A percentile compares a stretch with the other conserved stretches of the same genome.
Conservation (phyloP, 2,329 filamentous ascomycete species). For the Grosmannia penicillata region DNA sequence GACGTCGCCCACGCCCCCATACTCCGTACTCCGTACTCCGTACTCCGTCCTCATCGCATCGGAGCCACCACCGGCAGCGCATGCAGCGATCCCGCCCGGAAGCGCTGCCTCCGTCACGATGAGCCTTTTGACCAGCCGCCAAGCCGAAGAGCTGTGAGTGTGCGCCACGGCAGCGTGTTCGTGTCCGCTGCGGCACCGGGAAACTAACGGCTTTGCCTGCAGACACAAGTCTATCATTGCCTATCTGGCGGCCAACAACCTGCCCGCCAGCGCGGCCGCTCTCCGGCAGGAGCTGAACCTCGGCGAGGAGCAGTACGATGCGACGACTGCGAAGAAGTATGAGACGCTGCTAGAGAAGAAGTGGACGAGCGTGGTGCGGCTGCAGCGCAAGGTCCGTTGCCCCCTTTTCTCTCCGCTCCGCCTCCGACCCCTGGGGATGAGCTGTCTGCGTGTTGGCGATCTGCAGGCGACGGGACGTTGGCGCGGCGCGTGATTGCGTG, state of each 20-base stretch:
- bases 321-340: constrained; percentile 80
- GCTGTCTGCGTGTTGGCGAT: too few species aligned
- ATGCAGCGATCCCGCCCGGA: constrained; percentile 2
- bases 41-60: not conserved
- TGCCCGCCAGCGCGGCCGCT: constrained; percentile 53
- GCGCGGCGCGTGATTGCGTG: too few species aligned
- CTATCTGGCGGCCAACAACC: constrained; percentile 63
- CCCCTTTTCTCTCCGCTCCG: constrained; percentile 5
- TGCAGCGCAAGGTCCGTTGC: constrained; percentile 76
- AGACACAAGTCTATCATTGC: constrained; percentile 91
- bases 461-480: not conserved
- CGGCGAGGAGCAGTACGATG: constrained; percentile 50
- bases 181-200: not conserved
- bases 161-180: not conserved
- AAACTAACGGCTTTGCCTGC: constrained; percentile 9
- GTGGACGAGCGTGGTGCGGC: constrained; percentile 87
- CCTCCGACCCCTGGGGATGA: too few species aligned
- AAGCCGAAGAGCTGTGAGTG: constrained; percentile 79
- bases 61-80: not conserved
- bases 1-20: too few species aligned
- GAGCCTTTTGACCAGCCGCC: constrained; percentile 60
- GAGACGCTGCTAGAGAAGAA: constrained; percentile 92
- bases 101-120: constrained; percentile 26
- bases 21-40: too few species aligned
- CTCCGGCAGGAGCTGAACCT: constrained; percentile 67